A percentile compares a stretch with the other conserved stretches of the same genome.
Conservation (phyloP, 1,284 basidiomycete genomes). For the Rhodotorula sp. region DNA sequence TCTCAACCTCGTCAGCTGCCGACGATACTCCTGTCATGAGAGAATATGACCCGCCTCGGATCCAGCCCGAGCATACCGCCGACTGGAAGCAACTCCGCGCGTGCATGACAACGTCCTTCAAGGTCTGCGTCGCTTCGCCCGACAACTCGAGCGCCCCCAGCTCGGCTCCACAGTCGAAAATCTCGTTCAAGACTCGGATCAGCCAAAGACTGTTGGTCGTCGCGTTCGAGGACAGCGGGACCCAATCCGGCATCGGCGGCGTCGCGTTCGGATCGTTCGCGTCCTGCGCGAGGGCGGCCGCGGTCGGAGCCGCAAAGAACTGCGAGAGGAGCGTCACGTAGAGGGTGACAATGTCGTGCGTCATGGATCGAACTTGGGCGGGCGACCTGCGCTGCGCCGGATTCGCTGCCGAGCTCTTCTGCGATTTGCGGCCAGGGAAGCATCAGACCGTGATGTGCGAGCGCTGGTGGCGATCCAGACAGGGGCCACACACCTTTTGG, state of each 20-base stretch:
- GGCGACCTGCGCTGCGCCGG: slow-evolving; percentile 59
- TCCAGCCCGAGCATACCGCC: slow-evolving; percentile 74
- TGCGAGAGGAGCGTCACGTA: slow-evolving; percentile 83
- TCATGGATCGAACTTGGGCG: slow-evolving; percentile 83
- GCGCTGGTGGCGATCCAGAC: not conserved
- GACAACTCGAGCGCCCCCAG: slow-evolving; percentile 76
- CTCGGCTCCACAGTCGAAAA: slow-evolving; percentile 82
- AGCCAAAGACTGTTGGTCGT: slow-evolving; percentile 80
- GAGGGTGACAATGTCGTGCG: slow-evolving; percentile 79
- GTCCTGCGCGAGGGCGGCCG: slow-evolving; percentile 47
- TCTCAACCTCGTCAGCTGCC: slow-evolving; percentile 1
- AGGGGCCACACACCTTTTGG: slow-evolving; percentile 61
- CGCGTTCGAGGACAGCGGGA: slow-evolving; percentile 75
- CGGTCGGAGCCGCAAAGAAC: slow-evolving; percentile 77
- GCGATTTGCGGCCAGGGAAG: not conserved
- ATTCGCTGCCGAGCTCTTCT: slow-evolving; percentile 48
- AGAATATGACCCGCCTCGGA: slow-evolving; percentile 61
- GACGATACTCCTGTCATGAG: not conserved
- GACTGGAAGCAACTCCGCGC: slow-evolving; percentile 85
- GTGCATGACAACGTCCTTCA: slow-evolving; percentile 74
- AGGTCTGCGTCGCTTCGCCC: slow-evolving; percentile 63
- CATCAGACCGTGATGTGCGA: not conserved
- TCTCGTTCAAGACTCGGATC: slow-evolving; percentile 72
- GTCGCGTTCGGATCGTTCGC: slow-evolving; percentile 26
- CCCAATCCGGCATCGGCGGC: slow-evolving; percentile 57